phyloP scores from a whole-genome alignment of 352 stramenopile genomes.

The Stephanocyclus meneghinianus region DNA sequence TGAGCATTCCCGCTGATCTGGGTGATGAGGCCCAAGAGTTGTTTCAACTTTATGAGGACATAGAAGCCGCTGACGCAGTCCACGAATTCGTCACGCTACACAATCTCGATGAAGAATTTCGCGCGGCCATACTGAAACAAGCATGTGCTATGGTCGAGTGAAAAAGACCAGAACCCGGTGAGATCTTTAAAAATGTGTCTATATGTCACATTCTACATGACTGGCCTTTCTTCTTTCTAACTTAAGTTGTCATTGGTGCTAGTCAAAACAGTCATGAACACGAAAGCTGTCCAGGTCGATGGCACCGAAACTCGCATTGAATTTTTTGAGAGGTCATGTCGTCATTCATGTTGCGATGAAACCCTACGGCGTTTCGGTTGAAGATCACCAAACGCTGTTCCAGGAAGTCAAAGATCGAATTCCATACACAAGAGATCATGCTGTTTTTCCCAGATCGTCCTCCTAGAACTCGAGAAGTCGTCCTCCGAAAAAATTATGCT shows the following conservation, averaged over 20 bases:
- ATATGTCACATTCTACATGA: neutral
- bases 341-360: slow-evolving; percentile 41
- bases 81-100: slow-evolving; percentile 7
- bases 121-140: neutral
- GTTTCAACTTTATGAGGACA: neutral
- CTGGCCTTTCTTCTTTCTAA: neutral
- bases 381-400: slow-evolving; percentile 34
- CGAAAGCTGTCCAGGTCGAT: slow-evolving; percentile 42
- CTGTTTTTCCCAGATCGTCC: slow-evolving; percentile 44
- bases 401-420: slow-evolving; percentile 42
- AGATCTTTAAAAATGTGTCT: neutral
- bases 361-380: slow-evolving; percentile 33
- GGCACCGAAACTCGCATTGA: slow-evolving; percentile 32
- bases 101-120: slow-evolving; percentile 5
- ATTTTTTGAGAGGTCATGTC: slow-evolving; percentile 38
- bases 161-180: slow-evolving; percentile 5
- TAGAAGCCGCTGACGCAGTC: slow-evolving; percentile 14
- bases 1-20: slow-evolving; percentile 1
- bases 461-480: slow-evolving; percentile 26
- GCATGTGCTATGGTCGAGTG: slow-evolving; percentile 22
- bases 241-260: neutral
- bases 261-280: slow-evolving; percentile 10
- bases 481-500: slow-evolving; percentile 30
- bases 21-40: neutral
- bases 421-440: slow-evolving; percentile 34